A percentile compares a stretch with the other conserved stretches of the same genome.
phyloP scores from a whole-genome alignment of 345 rosid genomes.

The Ailanthus altissimus region DNA sequence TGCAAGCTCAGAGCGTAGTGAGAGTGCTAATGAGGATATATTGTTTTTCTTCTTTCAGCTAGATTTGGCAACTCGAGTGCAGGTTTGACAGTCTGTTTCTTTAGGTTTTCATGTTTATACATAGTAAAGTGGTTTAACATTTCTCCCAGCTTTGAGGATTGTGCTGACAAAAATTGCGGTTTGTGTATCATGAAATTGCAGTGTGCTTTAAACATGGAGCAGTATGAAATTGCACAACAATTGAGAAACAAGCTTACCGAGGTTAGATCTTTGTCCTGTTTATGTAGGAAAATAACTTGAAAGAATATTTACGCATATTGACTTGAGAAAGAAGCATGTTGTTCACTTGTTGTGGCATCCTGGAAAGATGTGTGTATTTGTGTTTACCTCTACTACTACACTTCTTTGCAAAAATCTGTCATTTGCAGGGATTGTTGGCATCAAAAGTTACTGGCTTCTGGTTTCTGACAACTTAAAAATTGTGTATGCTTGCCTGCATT shows the following conservation, averaged over 20 bases:
- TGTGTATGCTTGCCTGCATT: not conserved
- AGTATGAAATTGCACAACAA: conserved; percentile 83
- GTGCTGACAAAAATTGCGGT: conserved; percentile 10
- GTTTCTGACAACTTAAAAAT: not conserved
- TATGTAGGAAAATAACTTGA: not conserved
- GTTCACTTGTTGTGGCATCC: not conserved
- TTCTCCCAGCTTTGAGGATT: conserved; percentile 1
- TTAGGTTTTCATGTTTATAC: not conserved
- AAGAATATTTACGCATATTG: not conserved
- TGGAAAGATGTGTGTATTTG: not conserved
- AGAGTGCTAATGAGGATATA: conserved; percentile 88
- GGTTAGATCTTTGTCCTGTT: conserved; percentile 43
- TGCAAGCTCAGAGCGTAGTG: conserved; percentile 76
- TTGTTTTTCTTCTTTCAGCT: conserved; percentile 87
- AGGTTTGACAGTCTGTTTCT: conserved; percentile 46
- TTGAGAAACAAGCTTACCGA: conserved; percentile 82
- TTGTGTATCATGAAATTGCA: conserved; percentile 40
- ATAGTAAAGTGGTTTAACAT: not conserved
- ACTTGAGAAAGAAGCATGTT: conserved; percentile 4
- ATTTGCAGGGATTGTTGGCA: not conserved
- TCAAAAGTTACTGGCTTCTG: not conserved
- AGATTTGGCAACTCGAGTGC: conserved; percentile 84
- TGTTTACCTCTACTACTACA: not conserved
- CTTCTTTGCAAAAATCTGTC: not conserved
- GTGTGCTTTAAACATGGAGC: conserved; percentile 85